A percentile compares a stretch with the other conserved stretches of the same genome.
Evolutionary conservation across 352 stramenopile species (phyloP).

Genomic region (Aphanomyces invadans): DNA sequence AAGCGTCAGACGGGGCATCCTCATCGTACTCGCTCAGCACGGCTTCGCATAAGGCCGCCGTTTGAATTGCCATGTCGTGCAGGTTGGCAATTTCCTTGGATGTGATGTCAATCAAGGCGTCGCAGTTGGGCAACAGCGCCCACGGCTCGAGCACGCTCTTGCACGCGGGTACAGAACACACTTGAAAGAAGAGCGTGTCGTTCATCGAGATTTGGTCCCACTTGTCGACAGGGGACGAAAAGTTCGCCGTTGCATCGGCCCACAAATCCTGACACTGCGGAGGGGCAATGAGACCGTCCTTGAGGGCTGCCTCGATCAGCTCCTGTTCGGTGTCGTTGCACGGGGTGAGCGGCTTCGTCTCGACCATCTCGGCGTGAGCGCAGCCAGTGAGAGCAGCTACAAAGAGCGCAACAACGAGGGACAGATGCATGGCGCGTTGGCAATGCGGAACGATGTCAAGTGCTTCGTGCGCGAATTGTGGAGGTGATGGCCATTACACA

Average conservation of each 20-base stretch:
- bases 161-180: background rate
- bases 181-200: background rate
- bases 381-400: background rate
- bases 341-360: background rate
- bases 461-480: too few relatives aligned
- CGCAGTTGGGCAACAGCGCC: background rate
- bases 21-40: too few relatives aligned
- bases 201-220: background rate
- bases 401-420: too few relatives aligned
- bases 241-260: background rate
- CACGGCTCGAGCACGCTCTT: background rate
- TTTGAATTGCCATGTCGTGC: background rate
- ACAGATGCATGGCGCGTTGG: too few relatives aligned
- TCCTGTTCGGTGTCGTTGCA: background rate
- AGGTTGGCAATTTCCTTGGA: conserved; percentile 1
- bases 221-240: background rate
- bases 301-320: background rate
- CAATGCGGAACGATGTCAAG: too few relatives aligned
- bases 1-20: too few relatives aligned
- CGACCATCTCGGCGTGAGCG: background rate
- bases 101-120: background rate
- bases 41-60: background rate
- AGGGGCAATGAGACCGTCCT: background rate
- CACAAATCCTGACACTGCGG: background rate
- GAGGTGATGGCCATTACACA: too few relatives aligned